Evolutionary conservation across 2,329 filamentous ascomycete species (phyloP).

Genomic region (Helotiales sp.): DNA sequence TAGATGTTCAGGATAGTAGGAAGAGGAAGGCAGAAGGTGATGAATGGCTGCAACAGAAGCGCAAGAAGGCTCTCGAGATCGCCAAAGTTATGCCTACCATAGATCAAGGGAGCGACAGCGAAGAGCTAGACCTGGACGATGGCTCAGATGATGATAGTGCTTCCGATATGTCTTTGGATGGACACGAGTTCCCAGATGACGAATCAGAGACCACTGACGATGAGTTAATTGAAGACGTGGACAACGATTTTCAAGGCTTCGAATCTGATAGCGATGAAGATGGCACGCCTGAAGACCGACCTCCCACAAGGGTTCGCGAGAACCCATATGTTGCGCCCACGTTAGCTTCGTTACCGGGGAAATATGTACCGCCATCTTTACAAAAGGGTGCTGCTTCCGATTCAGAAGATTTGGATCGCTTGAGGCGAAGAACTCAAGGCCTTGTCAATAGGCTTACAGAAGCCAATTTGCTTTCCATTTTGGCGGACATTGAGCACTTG

Average conservation of each 20-base stretch:
- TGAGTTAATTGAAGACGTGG: slow-evolving; percentile 37
- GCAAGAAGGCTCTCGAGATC: slow-evolving; percentile 43
- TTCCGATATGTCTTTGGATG: slow-evolving; percentile 33
- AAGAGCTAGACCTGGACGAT: slow-evolving; percentile 24
- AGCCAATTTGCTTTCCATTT: slow-evolving; percentile 81
- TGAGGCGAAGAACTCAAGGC: slow-evolving; percentile 82
- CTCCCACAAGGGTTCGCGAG: slow-evolving; percentile 58
- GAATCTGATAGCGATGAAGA: slow-evolving; percentile 38
- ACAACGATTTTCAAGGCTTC: slow-evolving; percentile 41
- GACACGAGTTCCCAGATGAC: slow-evolving; percentile 33
- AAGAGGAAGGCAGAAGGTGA: slow-evolving; percentile 59
- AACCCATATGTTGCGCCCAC: slow-evolving; percentile 86
- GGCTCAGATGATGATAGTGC: slow-evolving; percentile 31
- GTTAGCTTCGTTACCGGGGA: slow-evolving; percentile 51
- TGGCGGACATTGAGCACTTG: slow-evolving; percentile 77
- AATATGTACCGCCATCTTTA: slow-evolving; percentile 89
- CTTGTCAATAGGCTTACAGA: slow-evolving; percentile 92
- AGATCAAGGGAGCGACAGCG: slow-evolving; percentile 15
- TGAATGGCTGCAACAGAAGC: slow-evolving; percentile 60
- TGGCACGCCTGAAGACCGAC: slow-evolving; percentile 37
- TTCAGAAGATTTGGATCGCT: slow-evolving; percentile 63
- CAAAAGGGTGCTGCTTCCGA: slow-evolving; percentile 64
- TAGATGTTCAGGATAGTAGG: slow-evolving; percentile 47
- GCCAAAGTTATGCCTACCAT: slow-evolving; percentile 4
- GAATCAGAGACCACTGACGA: slow-evolving; percentile 24